Base-by-base conservation (phyloP, 352 stramenopile species). In the Pythium folliculosum region DNA sequence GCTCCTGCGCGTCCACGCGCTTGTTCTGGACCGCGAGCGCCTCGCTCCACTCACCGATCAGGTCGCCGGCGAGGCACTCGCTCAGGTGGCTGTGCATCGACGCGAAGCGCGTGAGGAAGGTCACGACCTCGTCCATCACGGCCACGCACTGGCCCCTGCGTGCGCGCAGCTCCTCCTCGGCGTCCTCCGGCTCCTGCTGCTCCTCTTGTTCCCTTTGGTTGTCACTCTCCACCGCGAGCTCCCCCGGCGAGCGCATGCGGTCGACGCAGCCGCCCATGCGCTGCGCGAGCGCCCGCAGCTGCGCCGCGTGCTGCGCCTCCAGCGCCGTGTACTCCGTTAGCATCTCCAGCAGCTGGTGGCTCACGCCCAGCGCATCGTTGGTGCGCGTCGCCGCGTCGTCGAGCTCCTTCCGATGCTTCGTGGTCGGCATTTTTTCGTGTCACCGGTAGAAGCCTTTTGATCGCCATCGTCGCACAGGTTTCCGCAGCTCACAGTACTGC, bases 111-210 rank as follows among this genome's bases (percentile, higher is more conserved):
- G 68, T 65, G 48, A 78, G 64, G 27, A 78, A 78, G 52, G 70
- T 77, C 68, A 78, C 72, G 59, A 76, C 63, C 52, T 76, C 32
- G 49, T 76, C 72, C 59, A 78, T 70, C 21, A 73, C 65, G 10
- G 68, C 59, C 32, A 78, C 68, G 58, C 68, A 78, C 38, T 52
- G 47, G 62, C 51, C 64, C 63, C 59, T 58, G 17, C 25, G 55
- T 21, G 25, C 19, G 27, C 47, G 49, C 56, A 69, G 37, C 5
- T 63, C 62, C 17, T 71, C 45, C 5, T 63, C 63, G n/a, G 45
- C 57, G 27, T 68, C 37, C 21, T 48, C 49, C n/a, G 55, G 38
- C 9, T 56, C 27, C 17, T 53, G 40, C 3, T 1, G 37, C 6
- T 63, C 19, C n/a, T 58, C 27, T 1, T 59, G 14, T 2, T 21